Evolutionary conservation across 257 asterid species (phyloP).

Genomic region (Petunia secreta): DNA sequence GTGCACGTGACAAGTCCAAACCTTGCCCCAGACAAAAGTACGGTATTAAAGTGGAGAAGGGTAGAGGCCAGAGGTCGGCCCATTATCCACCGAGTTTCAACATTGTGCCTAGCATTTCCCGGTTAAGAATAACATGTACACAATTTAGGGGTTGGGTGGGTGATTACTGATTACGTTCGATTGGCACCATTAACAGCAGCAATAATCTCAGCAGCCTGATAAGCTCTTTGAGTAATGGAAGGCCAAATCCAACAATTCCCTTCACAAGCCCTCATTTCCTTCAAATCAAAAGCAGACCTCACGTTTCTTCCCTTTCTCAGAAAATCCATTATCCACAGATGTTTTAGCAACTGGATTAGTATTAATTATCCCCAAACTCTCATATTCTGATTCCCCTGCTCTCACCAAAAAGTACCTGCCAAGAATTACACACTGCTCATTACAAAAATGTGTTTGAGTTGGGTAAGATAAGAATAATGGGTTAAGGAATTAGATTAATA

Average conservation of each 20-base stretch:
- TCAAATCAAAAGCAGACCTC: conserved; percentile 74
- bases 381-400: conserved; percentile 95
- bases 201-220: conserved; percentile 95
- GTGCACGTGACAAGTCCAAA: too few relatives aligned
- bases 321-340: conserved; percentile 78
- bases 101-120: too few relatives aligned
- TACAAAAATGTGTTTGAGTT: neutral
- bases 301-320: conserved; percentile 81
- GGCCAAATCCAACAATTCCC: conserved; percentile 97
- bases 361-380: conserved; percentile 78
- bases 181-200: conserved; percentile 73
- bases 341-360: conserved; percentile 97
- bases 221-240: conserved; percentile 93
- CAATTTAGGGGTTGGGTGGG: too few relatives aligned
- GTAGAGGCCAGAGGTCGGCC: too few relatives aligned
- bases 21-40: too few relatives aligned
- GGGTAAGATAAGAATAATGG: too few relatives aligned
- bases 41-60: too few relatives aligned
- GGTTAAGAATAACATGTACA: too few relatives aligned
- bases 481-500: too few relatives aligned
- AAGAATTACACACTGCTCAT: neutral
- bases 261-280: conserved; percentile 79
- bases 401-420: conserved; percentile 85
- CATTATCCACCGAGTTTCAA: too few relatives aligned
- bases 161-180: conserved; percentile 53